Base-by-base conservation (phyloP, 2,329 filamentous ascomycete genomes). In the Tolypocladium nubicola region DNA sequence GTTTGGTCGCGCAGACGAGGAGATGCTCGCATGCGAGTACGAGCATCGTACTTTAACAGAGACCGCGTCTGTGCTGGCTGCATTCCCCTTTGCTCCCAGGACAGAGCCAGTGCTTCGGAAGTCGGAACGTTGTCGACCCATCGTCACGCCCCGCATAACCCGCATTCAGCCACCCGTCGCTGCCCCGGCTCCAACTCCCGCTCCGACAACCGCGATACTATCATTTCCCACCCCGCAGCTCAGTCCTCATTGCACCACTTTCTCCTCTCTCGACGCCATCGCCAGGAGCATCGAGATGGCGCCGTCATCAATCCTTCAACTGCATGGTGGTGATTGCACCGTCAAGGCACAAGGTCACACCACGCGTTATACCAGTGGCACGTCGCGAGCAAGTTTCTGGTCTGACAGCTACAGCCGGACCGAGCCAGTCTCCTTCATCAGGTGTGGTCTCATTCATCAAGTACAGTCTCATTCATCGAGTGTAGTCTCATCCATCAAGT, bases 121-220 rank as follows among this genome's bases (percentile, higher is more conserved):
- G 39, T 45, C 41, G 39, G 23, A 56, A 16, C 38, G 23, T 33
- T 7, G 45, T 14, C 23, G 37, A 19, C 35, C 55, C 38, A 35
- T n/a, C 9, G 37, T 33, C 11, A 4, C n/a, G 49, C 35, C 50
- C 39, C 56, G 30, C 35, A 39, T 19, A n/a, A n/a, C 19, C n/a
- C 49, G 33, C 23, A 30, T 53, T 57, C 33, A 39, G 50, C 38
- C 40, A 39, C 14, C 10, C n/a, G 40, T 52, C 16, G 23, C 37
- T 43, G 23, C 39, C 52, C 14, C 26, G 23, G 13, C 23, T 8
- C 56, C 56, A 50, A 57, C 33, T 13, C 7, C 56, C 56, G 56
- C 38, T 23, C 56, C 56, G 56, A 57, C 38, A 53, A 16, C 56
- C 56, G 56, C 50, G 26, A 57, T 57, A 57, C n/a, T 54, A 47